Base-by-base conservation (phyloP, 768 basidiomycete species). In the Rhizopogon rudus region DNA sequence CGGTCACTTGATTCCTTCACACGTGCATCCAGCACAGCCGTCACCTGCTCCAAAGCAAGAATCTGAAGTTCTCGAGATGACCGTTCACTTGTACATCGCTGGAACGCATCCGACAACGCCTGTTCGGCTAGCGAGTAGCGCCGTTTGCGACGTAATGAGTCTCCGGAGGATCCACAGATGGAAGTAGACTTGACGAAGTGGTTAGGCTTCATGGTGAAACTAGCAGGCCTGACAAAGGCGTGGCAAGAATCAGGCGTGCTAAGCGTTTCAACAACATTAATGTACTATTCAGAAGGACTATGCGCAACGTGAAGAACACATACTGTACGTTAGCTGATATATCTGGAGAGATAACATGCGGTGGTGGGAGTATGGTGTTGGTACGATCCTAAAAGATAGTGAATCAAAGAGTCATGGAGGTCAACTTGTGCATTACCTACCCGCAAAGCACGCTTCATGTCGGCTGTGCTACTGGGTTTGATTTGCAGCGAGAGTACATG, bases 1-100 rank as follows among this genome's bases (percentile, higher is more conserved):
- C 72, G 70, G 49, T 77, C 72, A 53, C 73, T 70, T 1, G 79
- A 74, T 28, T 81, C 79, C 20, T 66, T 63, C 9, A 76, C 79
- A 64, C 76, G 77, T 57, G 73, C 65, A 43, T 70, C 67, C 50
- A 84, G 69, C 33, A 73, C 50, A 39, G 70, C 66, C 5, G 74
- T 75, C n/a, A 75, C 81, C 37, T 66, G 67, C 53, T 77, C 71
- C 57, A 84, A 67, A 22, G 74, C 67, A 44, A 69, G 65, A 45
- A 83, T 76, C 62, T 82, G 77, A 55, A 81, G 70, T 58, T 81
- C 75, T 35, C 69, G 66, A 29, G 74, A 62, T 3, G 75, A 71
- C 6, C 65, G 60, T 57, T 75, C 75, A 6, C 59, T 57, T 45
- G 68, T 60, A 52, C 70, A 75, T 39, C 60, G 63, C 46, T 65